Conservation (phyloP, 192 early-diverging fungal species). For the Spizellomyces sp. region DNA sequence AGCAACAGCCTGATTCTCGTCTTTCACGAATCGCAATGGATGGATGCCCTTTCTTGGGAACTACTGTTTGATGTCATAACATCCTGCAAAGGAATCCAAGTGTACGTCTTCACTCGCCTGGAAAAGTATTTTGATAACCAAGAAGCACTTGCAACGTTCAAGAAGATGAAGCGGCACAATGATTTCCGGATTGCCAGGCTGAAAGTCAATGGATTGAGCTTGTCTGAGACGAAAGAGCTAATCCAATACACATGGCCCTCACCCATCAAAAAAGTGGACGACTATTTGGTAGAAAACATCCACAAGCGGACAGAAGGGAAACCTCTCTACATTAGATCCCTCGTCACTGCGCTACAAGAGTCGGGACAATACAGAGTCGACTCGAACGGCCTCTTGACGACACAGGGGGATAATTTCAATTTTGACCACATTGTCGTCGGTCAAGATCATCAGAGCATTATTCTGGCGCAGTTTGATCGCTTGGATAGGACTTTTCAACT, state of each 20-base stretch:
- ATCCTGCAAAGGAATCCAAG: conserved; percentile 22
- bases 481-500: conserved; percentile 54
- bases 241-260: conserved; percentile 40
- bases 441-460: conserved; percentile 49
- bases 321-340: conserved; percentile 48
- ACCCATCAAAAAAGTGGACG: conserved; percentile 35
- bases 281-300: conserved; percentile 40
- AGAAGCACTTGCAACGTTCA: conserved; percentile 25
- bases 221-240: conserved; percentile 44
- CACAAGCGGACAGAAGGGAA: conserved; percentile 52
- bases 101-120: conserved; percentile 46
- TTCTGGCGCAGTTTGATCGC: conserved; percentile 57
- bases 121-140: conserved; percentile 42
- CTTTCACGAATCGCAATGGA: conserved; percentile 52
- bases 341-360: conserved; percentile 51
- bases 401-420: conserved; percentile 41
- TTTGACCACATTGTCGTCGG: conserved; percentile 50
- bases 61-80: conserved; percentile 39
- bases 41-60: conserved; percentile 52
- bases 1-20: conserved; percentile 40
- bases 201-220: conserved; percentile 36
- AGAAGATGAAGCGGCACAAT: conserved; percentile 36
- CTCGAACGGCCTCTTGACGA: conserved; percentile 30
- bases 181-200: conserved; percentile 7
- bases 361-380: conserved; percentile 43